Conservation (phyloP, 495 filamentous ascomycete genomes). For the Penicillium cosmopolitanum region DNA sequence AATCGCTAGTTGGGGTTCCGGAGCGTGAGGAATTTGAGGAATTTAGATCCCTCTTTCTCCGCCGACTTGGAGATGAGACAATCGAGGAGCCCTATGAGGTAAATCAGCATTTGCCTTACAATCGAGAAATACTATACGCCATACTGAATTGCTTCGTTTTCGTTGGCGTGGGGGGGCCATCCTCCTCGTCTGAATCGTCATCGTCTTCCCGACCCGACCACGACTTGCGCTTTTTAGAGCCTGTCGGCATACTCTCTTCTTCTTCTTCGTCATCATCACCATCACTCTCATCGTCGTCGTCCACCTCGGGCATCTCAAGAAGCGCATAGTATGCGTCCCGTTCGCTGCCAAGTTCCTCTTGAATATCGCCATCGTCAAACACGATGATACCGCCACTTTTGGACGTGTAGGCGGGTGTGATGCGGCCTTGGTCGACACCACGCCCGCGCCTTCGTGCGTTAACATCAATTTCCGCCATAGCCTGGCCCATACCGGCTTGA, state of each 20-base stretch:
- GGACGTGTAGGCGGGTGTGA: conserved; percentile 69
- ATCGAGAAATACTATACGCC: conserved; percentile 23
- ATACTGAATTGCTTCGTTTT: conserved; percentile 84
- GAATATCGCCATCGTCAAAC: conserved; percentile 95
- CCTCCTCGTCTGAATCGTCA: conserved; percentile 68
- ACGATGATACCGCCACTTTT: conserved; percentile 86
- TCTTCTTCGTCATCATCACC: conserved; percentile 52
- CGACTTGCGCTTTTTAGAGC: conserved; percentile 78
- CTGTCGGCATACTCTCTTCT: conserved; percentile 41
- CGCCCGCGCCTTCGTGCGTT: conserved; percentile 54
- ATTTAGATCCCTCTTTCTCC: conserved; percentile 36
- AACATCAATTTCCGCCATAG: conserved; percentile 50
- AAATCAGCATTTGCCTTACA: conserved; percentile 26
- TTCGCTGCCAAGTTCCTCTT: conserved; percentile 77
- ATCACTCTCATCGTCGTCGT: conserved; percentile 62
- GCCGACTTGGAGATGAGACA: conserved; percentile 52
- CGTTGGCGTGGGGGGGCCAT: conserved; percentile 72
- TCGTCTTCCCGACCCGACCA: conserved; percentile 75
- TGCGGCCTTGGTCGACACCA: conserved; percentile 65
- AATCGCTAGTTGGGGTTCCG: conserved; percentile 49
- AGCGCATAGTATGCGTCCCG: conserved; percentile 80
- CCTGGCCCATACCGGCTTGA: conserved; percentile 49
- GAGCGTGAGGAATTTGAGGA: conserved; percentile 52
- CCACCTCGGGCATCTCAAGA: conserved; percentile 86
- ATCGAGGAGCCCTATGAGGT: conserved; percentile 60